Evolutionary conservation across 345 rosid genomes (phyloP), one percentile per base, ranked within the genome.

Genomic region (Stellera chamaejasme): DNA sequence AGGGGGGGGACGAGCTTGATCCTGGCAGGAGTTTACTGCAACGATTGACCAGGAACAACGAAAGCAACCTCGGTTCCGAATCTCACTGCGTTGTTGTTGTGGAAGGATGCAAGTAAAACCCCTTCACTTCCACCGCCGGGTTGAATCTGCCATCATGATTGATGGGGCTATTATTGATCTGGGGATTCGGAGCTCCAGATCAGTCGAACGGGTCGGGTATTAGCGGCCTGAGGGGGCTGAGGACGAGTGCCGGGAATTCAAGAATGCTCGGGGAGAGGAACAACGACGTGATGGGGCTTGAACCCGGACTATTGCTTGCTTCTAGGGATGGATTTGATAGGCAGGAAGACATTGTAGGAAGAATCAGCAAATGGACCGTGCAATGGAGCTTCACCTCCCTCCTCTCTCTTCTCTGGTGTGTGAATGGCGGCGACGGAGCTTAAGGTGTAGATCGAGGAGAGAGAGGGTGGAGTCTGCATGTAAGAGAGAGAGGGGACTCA

Each of bases 11-110:
- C n/a, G n/a, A n/a, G n/a, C n/a, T n/a, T n/a, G n/a, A n/a, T n/a
- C n/a, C n/a, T n/a, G n/a, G n/a, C n/a, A n/a, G n/a, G n/a, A n/a
- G n/a, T n/a, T n/a, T n/a, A n/a, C n/a, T n/a, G n/a, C n/a, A n/a
- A n/a, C n/a, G n/a, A n/a, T n/a, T 80, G 16, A 87, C 80, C 16
- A 92, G 95, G 46, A 90, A 90, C 6, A 90, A 86, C 54, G 92
- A 88, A 65, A 90, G 66, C 58, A 90, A 72, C 25, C 82, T 72
- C 0, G 88, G 95, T 79, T 87, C 89, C 5, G 74, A 19, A 16
- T 80, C 91, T 59, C 84, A 61, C 5, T 91, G 90, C 42, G 96
- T 85, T 2, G 87, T 74, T 12, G 75, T 70, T 41, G 95, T 95
- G 2, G 97, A 87, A 3, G 90, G 89, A 65, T 89, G 97, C 50